These are phyloP conservation scores for Pseudomonodictys pantanalensis DNA, from an alignment of 495 filamentous ascomycete species.

Conservation along the genomic window DNA sequence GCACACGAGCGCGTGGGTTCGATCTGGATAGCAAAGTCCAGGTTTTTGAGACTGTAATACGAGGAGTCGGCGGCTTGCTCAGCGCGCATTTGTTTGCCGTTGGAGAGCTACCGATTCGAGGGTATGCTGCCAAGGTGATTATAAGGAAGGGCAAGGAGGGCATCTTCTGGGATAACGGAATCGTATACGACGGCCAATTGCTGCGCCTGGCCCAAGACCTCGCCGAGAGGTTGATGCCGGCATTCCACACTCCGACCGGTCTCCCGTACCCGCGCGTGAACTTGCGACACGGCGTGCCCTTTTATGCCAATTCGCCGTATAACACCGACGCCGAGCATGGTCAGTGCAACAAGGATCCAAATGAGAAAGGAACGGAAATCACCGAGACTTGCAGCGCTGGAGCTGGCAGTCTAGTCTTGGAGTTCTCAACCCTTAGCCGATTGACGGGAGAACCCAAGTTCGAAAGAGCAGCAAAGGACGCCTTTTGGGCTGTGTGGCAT, in stretches of 20 bases:
- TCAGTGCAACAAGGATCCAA: conserved; percentile 41
- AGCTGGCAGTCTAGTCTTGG: conserved; percentile 87
- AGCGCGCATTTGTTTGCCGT: conserved; percentile 92
- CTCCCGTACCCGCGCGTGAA: conserved; percentile 95
- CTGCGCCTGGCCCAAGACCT: conserved; percentile 82
- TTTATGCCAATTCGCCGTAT: conserved; percentile 76
- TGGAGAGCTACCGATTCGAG: conserved; percentile 78
- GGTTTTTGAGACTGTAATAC: conserved; percentile 95
- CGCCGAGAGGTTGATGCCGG: conserved; percentile 77
- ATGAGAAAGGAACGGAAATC: conserved; percentile 58
- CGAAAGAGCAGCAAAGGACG: conserved; percentile 82
- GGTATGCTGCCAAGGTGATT: conserved; percentile 56
- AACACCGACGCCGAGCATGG: conserved; percentile 49
- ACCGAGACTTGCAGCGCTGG: conserved; percentile 97
- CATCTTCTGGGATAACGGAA: conserved; percentile 69
- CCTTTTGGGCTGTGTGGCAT: conserved; percentile 93
- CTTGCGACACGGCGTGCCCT: conserved; percentile 84
- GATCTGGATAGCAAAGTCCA: conserved; percentile 97
- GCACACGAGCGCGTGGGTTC: conserved; percentile 76
- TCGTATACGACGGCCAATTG: conserved; percentile 87
- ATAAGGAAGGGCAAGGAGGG: conserved; percentile 49
- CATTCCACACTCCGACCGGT: conserved; percentile 85
- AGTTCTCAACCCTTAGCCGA: conserved; percentile 86
- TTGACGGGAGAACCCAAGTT: conserved; percentile 83
- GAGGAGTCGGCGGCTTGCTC: conserved; percentile 85